Evolutionary conservation across 2,329 filamentous ascomycete species (phyloP).

Genomic region (Leptoxyphium fumago): DNA sequence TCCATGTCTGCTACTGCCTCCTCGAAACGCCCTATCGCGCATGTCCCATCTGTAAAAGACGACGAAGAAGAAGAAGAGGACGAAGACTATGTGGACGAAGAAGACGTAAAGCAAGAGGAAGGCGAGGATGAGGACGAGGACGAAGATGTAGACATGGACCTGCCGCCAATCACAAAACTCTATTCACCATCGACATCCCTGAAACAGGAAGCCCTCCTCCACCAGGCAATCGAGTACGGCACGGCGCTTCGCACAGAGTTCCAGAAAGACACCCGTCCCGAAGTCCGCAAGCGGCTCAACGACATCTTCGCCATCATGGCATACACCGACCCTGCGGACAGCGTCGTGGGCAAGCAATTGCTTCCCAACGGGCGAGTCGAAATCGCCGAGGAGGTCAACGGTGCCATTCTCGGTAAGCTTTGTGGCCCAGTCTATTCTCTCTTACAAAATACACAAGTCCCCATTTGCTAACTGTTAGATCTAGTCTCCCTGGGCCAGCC

Average conservation of each 20-base stretch:
- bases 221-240: slow-evolving; percentile 64
- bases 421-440: slow-evolving; percentile 1
- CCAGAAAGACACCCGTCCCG: slow-evolving; percentile 50
- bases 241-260: slow-evolving; percentile 67
- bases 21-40: slow-evolving; percentile 1
- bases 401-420: slow-evolving; percentile 69
- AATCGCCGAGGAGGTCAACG: slow-evolving; percentile 88
- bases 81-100: neutral
- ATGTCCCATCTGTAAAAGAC: neutral
- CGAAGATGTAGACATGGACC: slow-evolving; percentile 24
- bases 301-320: slow-evolving; percentile 83
- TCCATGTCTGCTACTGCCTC: neutral
- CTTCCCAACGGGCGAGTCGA: slow-evolving; percentile 58
- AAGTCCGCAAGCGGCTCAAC: slow-evolving; percentile 57
- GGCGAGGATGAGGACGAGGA: slow-evolving; percentile 25
- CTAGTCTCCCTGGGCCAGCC: slow-evolving; percentile 82
- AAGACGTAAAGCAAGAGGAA: neutral
- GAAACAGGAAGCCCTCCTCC: slow-evolving; percentile 39
- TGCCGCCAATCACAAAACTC: slow-evolving; percentile 4
- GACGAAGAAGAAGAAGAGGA: neutral
- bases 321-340: slow-evolving; percentile 66
- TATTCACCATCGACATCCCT: slow-evolving; percentile 1
- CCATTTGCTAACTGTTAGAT: slow-evolving; percentile 14
- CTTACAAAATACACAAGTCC: neutral
- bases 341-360: slow-evolving; percentile 63